These are phyloP conservation scores for Stemphylium beticola DNA, from an alignment of 2,329 filamentous ascomycete species.

Conservation along the genomic window DNA sequence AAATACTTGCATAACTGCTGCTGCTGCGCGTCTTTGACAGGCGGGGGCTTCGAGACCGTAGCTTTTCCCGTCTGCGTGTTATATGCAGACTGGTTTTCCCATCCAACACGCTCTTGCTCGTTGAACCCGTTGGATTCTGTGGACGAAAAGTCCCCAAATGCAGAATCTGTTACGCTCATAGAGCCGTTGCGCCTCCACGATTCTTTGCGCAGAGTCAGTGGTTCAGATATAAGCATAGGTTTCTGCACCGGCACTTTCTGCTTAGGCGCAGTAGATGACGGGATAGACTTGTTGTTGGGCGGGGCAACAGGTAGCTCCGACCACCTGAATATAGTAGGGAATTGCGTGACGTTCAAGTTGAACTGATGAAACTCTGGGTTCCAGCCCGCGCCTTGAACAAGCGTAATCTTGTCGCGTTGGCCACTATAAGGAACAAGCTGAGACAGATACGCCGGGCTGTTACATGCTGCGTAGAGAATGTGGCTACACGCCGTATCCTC, in stretches of 20 bases:
- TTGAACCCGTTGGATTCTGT: constrained; percentile 9
- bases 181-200: constrained; percentile 15
- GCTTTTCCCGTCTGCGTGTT: not conserved
- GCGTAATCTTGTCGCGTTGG: constrained; percentile 60
- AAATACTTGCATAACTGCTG: constrained; percentile 29
- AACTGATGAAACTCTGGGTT: constrained; percentile 61
- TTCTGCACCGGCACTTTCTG: constrained; percentile 8
- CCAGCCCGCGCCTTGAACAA: constrained; percentile 60
- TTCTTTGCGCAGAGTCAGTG: constrained; percentile 9
- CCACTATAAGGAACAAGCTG: constrained; percentile 61
- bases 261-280: constrained; percentile 2
- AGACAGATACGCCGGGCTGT: constrained; percentile 64
- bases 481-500: constrained; percentile 68
- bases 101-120: constrained; percentile 10
- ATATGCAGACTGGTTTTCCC: constrained; percentile 3
- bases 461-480: constrained; percentile 68
- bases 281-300: constrained; percentile 9
- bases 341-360: constrained; percentile 58
- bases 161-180: constrained; percentile 7
- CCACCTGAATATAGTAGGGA: constrained; percentile 60
- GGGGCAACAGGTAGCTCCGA: constrained; percentile 19
- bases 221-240: not conserved
- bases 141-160: constrained; percentile 3
- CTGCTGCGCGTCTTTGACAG: not conserved
- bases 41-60: not conserved